Evolutionary conservation across 148 eudicot species (phyloP).

Genomic region (Persicaria tinctoria): DNA sequence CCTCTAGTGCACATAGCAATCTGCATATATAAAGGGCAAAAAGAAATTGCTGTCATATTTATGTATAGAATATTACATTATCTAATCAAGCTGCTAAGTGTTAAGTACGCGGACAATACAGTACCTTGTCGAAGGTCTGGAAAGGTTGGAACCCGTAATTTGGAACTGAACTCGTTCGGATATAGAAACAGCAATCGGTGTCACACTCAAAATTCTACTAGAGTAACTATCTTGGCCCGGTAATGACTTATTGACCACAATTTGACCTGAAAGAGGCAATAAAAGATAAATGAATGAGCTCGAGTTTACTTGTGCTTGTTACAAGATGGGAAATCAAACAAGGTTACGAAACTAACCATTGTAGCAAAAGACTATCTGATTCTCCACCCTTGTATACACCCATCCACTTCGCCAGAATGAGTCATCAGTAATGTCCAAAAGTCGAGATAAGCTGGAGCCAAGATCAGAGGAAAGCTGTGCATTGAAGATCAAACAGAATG

Average conservation of each 20-base stretch:
- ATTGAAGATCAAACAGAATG: conserved; percentile 10
- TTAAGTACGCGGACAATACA: not conserved
- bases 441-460: conserved; percentile 51
- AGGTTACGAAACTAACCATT: conserved; percentile 44
- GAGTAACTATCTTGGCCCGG: conserved; percentile 28
- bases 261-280: conserved; percentile 39
- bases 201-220: conserved; percentile 46
- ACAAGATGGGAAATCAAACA: not conserved
- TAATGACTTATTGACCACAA: conserved; percentile 51
- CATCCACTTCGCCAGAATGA: conserved; percentile 87
- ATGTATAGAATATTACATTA: not conserved
- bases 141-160: conserved; percentile 61
- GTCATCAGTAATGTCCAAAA: conserved; percentile 46
- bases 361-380: conserved; percentile 51
- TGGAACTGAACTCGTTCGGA: conserved; percentile 47
- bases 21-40: conserved; percentile 25
- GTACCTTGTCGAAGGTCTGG: conserved; percentile 15
- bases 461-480: conserved; percentile 53
- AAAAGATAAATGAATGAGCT: not conserved
- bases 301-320: not conserved
- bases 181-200: conserved; percentile 64
- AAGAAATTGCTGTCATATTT: not conserved
- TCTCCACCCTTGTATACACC: conserved; percentile 59
- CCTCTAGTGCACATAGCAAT: conserved; percentile 77
- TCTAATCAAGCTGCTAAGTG: not conserved